Percentiles rank a stretch among this genome's conserved stretches.
Conservation (phyloP, 495 filamentous ascomycete genomes). For the Annulohypoxylon maeteangense region DNA sequence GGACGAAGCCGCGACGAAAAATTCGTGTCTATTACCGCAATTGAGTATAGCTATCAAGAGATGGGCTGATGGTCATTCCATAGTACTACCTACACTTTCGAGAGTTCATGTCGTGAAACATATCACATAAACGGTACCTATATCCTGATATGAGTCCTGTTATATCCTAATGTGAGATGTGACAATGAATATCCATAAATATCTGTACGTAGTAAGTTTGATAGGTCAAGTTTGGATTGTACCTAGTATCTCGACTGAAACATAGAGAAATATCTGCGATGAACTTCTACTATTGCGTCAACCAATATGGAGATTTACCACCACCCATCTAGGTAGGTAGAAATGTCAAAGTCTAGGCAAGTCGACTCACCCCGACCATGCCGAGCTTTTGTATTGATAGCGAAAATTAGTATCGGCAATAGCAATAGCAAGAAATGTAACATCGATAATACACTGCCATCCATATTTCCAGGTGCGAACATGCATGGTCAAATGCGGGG, state of each 20-base stretch:
- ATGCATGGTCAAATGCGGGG: conserved; percentile 5
- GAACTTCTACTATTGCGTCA: neutral
- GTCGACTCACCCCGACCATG: neutral
- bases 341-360: neutral
- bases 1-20: conserved; percentile 4
- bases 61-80: conserved; percentile 37
- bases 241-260: neutral
- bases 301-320: neutral
- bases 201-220: neutral
- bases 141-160: neutral
- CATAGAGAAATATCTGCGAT: neutral
- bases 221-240: neutral
- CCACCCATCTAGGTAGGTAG: neutral
- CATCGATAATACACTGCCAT: no score
- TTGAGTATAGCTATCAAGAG: neutral
- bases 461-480: neutral
- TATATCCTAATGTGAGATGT: neutral
- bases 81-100: conserved; percentile 2
- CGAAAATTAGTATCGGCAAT: neutral
- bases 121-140: conserved; percentile 11
- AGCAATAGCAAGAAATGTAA: conserved; percentile 2
- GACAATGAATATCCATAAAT: neutral
- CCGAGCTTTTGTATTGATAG: neutral
- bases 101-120: conserved; percentile 33
- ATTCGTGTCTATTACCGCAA: neutral